phyloP scores from a whole-genome alignment of 2,329 filamentous ascomycete species.

The Aureobasidium sp. region DNA sequence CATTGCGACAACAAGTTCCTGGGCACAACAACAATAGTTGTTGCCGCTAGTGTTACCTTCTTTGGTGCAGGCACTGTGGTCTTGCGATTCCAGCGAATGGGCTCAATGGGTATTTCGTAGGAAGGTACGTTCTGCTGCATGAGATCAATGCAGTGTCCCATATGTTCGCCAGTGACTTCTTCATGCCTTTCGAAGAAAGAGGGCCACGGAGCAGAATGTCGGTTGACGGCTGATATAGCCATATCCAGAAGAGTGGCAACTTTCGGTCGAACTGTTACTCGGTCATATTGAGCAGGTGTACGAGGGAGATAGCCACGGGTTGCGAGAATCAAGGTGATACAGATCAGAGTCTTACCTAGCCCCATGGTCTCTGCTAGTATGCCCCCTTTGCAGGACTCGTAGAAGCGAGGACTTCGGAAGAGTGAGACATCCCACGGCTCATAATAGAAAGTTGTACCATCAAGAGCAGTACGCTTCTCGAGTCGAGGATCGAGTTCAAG shows the following conservation, averaged over 20 bases:
- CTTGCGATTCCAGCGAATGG: slow-evolving; percentile 34
- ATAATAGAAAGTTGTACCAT: slow-evolving; percentile 58
- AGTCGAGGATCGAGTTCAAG: slow-evolving; percentile 66
- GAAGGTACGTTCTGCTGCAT: slow-evolving; percentile 32
- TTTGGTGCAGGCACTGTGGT: slow-evolving; percentile 32
- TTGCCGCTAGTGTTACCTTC: slow-evolving; percentile 55
- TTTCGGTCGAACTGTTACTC: slow-evolving; percentile 33
- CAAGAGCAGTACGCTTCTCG: slow-evolving; percentile 49
- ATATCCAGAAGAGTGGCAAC: slow-evolving; percentile 64
- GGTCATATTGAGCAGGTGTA: slow-evolving; percentile 52
- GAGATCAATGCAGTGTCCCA: slow-evolving; percentile 42
- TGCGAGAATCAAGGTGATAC: slow-evolving; percentile 60
- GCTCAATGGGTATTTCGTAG: slow-evolving; percentile 33
- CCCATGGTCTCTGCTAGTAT: slow-evolving; percentile 77
- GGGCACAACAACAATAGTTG: slow-evolving; percentile 72
- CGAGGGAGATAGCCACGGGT: slow-evolving; percentile 60
- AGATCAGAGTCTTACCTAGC: slow-evolving; percentile 79
- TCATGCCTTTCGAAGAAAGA: slow-evolving; percentile 48
- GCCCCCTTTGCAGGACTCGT: slow-evolving; percentile 67
- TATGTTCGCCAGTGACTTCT: slow-evolving; percentile 41
- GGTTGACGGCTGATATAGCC: slow-evolving; percentile 61
- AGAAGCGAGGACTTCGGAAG: slow-evolving; percentile 57
- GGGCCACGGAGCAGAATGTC: slow-evolving; percentile 62
- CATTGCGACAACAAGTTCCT: slow-evolving; percentile 79
- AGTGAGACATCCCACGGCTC: slow-evolving; percentile 56